A percentile compares a stretch with the other conserved stretches of the same genome.
These are phyloP conservation scores for Cutaneotrichosporon cyanovorans DNA, from an alignment of 1,284 basidiomycete genomes.

Conservation along the genomic window DNA sequence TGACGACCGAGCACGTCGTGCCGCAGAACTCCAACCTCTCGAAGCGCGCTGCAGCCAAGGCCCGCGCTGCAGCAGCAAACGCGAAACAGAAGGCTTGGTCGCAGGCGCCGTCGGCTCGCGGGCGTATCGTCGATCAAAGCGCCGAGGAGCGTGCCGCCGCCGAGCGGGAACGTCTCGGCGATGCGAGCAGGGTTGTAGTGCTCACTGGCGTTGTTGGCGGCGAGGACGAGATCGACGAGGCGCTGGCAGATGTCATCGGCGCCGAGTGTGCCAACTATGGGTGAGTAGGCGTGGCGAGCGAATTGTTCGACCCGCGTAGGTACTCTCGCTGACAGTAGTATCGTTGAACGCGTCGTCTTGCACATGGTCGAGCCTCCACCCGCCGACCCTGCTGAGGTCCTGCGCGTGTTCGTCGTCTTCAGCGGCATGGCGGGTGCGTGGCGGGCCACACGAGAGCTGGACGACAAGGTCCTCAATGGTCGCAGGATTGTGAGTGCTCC, in stretches of 20 bases:
- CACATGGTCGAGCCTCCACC: slow-evolving; percentile 64
- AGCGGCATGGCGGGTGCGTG: slow-evolving; percentile 84
- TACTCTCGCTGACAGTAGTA: slow-evolving; percentile 30
- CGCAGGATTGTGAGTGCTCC: slow-evolving; percentile 55
- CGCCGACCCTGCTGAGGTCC: slow-evolving; percentile 53
- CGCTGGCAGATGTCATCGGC: slow-evolving; percentile 79
- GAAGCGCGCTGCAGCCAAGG: slow-evolving; percentile 35
- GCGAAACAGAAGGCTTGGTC: slow-evolving; percentile 36
- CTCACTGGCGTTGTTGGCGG: slow-evolving; percentile 77
- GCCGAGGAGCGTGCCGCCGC: slow-evolving; percentile 65
- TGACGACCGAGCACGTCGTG: slow-evolving; percentile 62
- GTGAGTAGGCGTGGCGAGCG: slow-evolving; percentile 47
- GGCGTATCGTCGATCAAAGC: slow-evolving; percentile 78
- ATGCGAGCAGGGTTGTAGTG: slow-evolving; percentile 77
- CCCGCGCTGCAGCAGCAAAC: slow-evolving; percentile 37
- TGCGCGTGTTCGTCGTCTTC: slow-evolving; percentile 78
- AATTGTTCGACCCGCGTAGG: too few relatives aligned
- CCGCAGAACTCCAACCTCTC: slow-evolving; percentile 39
- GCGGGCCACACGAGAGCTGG: slow-evolving; percentile 83
- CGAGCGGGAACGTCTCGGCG: slow-evolving; percentile 69
- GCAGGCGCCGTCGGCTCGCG: slow-evolving; percentile 52
- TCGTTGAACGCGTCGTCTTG: slow-evolving; percentile 78
- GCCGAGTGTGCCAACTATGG: slow-evolving; percentile 48
- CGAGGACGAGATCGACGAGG: slow-evolving; percentile 76
- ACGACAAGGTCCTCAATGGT: slow-evolving; percentile 85